These are phyloP conservation scores for Panellus pusillus DNA, from an alignment of 768 basidiomycete genomes.

Conservation along the genomic window DNA sequence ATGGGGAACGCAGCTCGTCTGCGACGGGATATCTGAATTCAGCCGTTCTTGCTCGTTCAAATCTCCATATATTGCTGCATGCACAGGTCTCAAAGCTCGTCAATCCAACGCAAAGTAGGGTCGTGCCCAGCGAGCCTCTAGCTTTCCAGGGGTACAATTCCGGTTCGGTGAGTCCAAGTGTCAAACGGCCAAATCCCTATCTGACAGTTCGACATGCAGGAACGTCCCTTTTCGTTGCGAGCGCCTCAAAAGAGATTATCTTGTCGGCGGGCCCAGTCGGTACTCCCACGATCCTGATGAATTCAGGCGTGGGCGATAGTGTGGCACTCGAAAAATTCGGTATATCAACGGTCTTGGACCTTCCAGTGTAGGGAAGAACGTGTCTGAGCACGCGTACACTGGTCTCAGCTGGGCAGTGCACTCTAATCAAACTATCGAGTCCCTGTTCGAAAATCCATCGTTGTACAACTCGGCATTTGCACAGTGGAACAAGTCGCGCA, in stretches of 20 bases:
- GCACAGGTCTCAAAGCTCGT: constrained; percentile 16
- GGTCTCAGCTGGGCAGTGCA: constrained; percentile 4
- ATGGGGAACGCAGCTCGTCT: constrained; percentile 24
- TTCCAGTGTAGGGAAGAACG: constrained; percentile 8
- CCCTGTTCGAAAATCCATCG: background rate
- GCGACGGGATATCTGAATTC: constrained; percentile 26
- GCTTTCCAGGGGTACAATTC: constrained; percentile 3
- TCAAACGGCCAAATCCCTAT: background rate
- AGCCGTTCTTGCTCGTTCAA: constrained; percentile 19
- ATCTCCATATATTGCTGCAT: constrained; percentile 24
- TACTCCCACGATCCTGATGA: constrained; percentile 1
- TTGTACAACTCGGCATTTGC: background rate
- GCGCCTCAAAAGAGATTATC: background rate
- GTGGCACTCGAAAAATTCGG: background rate
- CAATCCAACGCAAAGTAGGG: background rate
- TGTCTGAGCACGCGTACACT: constrained; percentile 4
- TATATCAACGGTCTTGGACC: background rate
- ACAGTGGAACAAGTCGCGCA: constrained; percentile 4
- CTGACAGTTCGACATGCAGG: background rate
- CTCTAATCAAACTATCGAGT: constrained; percentile 2
- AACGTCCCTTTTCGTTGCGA: constrained; percentile 2
- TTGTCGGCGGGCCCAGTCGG: constrained; percentile 7
- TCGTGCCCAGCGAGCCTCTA: background rate
- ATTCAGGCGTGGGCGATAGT: constrained; percentile 1
- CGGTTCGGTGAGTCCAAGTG: background rate